Evolutionary conservation across 331 rosid genomes (phyloP).

Genomic region (Spiraea crenata): DNA sequence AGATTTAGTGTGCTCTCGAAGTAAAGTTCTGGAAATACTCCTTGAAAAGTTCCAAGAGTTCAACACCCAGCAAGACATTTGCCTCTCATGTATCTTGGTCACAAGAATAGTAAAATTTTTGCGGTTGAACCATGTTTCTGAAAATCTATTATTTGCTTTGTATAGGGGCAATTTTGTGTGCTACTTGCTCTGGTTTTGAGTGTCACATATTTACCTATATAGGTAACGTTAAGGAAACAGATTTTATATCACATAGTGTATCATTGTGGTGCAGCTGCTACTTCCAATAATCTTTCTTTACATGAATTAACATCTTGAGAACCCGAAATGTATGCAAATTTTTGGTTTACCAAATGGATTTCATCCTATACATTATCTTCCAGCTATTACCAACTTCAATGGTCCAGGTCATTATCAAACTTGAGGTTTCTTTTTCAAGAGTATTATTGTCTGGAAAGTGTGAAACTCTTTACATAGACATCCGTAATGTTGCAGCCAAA

Average conservation of each 20-base stretch:
- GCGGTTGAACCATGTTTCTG: neutral
- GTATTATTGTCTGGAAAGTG: neutral
- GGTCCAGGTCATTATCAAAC: neutral
- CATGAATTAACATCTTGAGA: conserved; percentile 12
- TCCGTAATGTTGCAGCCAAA: neutral
- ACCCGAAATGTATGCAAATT: neutral
- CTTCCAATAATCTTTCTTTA: neutral
- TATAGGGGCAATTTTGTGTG: conserved; percentile 13
- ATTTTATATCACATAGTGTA: conserved; percentile 1
- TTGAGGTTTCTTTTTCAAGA: neutral
- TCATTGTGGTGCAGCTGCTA: neutral
- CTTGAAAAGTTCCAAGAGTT: neutral
- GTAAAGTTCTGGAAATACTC: conserved; percentile 12
- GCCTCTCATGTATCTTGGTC: conserved; percentile 13
- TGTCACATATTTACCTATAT: neutral
- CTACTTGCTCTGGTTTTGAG: conserved; percentile 8
- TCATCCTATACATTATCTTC: neutral
- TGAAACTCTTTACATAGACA: neutral
- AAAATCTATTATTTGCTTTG: conserved; percentile 6
- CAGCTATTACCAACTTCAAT: neutral
- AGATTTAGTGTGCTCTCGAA: conserved; percentile 30
- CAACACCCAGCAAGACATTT: conserved; percentile 9
- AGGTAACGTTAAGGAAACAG: neutral
- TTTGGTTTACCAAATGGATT: conserved; percentile 2
- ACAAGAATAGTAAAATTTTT: neutral